Evolutionary conservation across 345 rosid species (phyloP), one percentile per base, ranked within the genome.

Genomic region (Brassica incana): DNA sequence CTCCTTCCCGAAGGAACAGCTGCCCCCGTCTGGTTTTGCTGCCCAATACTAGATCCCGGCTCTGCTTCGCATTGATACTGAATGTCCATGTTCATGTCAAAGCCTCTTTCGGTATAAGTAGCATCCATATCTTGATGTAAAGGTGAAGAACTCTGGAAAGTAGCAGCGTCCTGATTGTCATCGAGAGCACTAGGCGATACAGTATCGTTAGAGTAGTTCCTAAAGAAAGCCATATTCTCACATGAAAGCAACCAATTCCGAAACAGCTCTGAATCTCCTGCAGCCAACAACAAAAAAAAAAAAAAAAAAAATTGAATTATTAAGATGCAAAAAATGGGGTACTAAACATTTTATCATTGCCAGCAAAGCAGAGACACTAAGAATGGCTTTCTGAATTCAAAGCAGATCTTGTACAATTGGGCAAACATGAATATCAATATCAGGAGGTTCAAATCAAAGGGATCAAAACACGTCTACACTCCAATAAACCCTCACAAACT

Each of bases 151-250:
- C 82, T 78, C 63, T 77, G 82, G 61, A 84, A 82, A 71, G 87
- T 84, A 79, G 83, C 79, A 71, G 73, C 81, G 61, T 83, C 88
- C 73, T 81, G 78, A 75, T 90, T 91, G 65, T 88, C 99, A 62
- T 93, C 99, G 35, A 85, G 66, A 43, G 77, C 81, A 69, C 87
- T 83, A 14, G 79, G 90, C 33, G 98, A 88, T 8, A 85, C 85
- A 15, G 87, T 78, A 25, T 90, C 93, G 72, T 80, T 86, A 0
- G 89, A 78, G 79, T 86, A 92, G 78, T 90, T 87, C 86, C 97
- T 87, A 76, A 88, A 90, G 81, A 88, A 93, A 18, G 98, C 95
- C 99, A 96, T 96, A 74, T 82, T 83, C 78, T 86, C 81, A 80
- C 89, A 90, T 89, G 85, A 87, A 88, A 6, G 80, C 73, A 71